Conservation (phyloP, 768 basidiomycete genomes). For the Gloeopeniophorella convolvens region DNA sequence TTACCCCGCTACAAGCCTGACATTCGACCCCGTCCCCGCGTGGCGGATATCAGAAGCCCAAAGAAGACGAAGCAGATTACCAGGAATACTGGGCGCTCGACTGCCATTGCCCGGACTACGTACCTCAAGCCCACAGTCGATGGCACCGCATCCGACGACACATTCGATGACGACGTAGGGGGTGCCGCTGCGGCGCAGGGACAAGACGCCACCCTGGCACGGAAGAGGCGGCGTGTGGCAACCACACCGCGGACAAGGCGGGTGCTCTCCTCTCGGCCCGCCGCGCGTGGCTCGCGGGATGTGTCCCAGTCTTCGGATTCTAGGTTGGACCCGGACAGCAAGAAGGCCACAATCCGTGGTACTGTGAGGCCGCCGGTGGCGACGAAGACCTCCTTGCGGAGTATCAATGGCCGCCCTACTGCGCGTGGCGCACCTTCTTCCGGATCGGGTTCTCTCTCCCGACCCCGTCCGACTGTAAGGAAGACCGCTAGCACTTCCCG, state of each 20-base stretch:
- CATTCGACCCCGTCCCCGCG: conserved; percentile 6
- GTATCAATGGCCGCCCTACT: conserved; percentile 1
- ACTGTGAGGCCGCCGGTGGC: conserved; percentile 1
- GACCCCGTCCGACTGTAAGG: conserved; percentile 3
- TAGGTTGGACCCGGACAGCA: neutral
- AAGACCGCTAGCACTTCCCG: neutral
- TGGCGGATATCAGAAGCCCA: conserved; percentile 2
- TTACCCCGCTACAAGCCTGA: conserved; percentile 17
- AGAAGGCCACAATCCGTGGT: neutral
- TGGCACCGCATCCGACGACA: conserved; percentile 16
- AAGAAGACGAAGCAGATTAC: conserved; percentile 1
- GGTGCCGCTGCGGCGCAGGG: neutral
- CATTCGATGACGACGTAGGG: conserved; percentile 13
- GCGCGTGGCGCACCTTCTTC: neutral
- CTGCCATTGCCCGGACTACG: conserved; percentile 3
- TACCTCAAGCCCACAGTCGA: conserved; percentile 6
- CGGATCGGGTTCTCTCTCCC: neutral
- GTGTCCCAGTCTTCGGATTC: neutral
- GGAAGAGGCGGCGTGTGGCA: conserved; percentile 16
- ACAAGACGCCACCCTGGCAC: conserved; percentile 2
- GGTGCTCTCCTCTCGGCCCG: neutral
- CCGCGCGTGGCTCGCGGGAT: neutral
- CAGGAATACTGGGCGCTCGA: conserved; percentile 5
- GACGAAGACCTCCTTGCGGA: conserved; percentile 15
- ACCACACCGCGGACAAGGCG: neutral